Evolutionary conservation across 352 stramenopile genomes (phyloP).

Genomic region (Phytophthora pinifolia): DNA sequence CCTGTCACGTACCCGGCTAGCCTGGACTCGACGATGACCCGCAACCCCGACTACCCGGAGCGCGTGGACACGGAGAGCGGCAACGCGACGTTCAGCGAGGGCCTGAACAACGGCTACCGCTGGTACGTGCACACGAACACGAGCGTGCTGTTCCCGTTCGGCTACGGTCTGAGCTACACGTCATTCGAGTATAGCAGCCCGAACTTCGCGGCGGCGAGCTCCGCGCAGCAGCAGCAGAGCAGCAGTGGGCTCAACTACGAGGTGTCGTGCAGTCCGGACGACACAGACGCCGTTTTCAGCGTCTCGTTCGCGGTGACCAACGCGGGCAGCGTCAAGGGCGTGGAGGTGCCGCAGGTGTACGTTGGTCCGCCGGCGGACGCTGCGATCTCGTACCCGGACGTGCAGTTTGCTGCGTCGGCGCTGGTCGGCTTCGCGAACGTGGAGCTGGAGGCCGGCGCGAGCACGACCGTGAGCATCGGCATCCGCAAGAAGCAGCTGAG

Average conservation of each 20-base stretch:
- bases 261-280: constrained; percentile 27
- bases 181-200: constrained; percentile 36
- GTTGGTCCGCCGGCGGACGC: constrained; percentile 26
- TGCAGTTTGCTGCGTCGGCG: constrained; percentile 30
- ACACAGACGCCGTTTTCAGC: constrained; percentile 24
- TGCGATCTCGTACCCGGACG: constrained; percentile 24
- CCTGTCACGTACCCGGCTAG: constrained; percentile 32
- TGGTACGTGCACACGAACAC: constrained; percentile 34
- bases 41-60: constrained; percentile 31
- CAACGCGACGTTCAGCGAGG: constrained; percentile 37
- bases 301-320: constrained; percentile 31
- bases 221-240: constrained; percentile 10
- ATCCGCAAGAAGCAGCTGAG: constrained; percentile 34
- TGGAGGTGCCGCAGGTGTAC: constrained; percentile 37
- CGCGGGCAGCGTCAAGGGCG: constrained; percentile 29
- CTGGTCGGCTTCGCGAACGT: constrained; percentile 35
- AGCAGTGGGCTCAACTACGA: constrained; percentile 26
- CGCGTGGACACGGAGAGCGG: constrained; percentile 23
- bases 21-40: constrained; percentile 28
- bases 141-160: constrained; percentile 37
- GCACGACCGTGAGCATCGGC: constrained; percentile 27
- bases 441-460: constrained; percentile 33
- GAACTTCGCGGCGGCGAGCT: constrained; percentile 23
- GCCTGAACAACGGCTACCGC: constrained; percentile 36
- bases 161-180: constrained; percentile 34